These are phyloP conservation scores for Chaetomium sp. DNA, from an alignment of 2,329 filamentous ascomycete genomes.

Conservation along the genomic window DNA sequence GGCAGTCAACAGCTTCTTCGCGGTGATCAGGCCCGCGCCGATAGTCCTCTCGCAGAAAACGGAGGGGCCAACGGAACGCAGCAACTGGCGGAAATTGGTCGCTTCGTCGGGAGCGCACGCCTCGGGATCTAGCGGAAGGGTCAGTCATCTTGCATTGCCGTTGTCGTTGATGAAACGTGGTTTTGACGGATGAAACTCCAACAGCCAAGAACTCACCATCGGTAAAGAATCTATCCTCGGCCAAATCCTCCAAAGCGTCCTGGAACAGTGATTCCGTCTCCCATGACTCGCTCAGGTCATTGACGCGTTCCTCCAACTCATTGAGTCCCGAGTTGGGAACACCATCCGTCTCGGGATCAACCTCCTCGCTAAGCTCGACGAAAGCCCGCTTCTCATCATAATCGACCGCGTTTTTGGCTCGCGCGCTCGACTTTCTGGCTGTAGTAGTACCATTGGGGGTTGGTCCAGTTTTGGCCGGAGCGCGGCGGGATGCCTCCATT, in stretches of 20 bases:
- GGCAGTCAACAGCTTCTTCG: slow-evolving; percentile 77
- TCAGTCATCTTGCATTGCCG: slow-evolving; percentile 1
- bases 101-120: slow-evolving; percentile 64
- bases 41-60: slow-evolving; percentile 71
- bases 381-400: slow-evolving; percentile 26
- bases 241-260: slow-evolving; percentile 53
- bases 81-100: slow-evolving; percentile 57
- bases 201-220: slow-evolving; percentile 35
- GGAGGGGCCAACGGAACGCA: slow-evolving; percentile 70
- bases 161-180: slow-evolving; percentile 13
- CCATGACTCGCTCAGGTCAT: slow-evolving; percentile 50
- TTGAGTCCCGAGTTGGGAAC: slow-evolving; percentile 17
- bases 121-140: slow-evolving; percentile 34
- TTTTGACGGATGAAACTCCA: background rate
- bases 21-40: slow-evolving; percentile 61
- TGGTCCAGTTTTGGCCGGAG: slow-evolving; percentile 7
- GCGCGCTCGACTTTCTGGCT: slow-evolving; percentile 19
- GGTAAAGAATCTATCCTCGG: slow-evolving; percentile 41
- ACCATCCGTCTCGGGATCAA: slow-evolving; percentile 26
- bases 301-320: slow-evolving; percentile 47
- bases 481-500: slow-evolving; percentile 17
- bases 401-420: slow-evolving; percentile 31
- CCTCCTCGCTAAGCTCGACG: slow-evolving; percentile 26
- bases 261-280: slow-evolving; percentile 59
- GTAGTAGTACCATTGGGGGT: slow-evolving; percentile 4